Conservation (phyloP, 331 rosid species). For the Erythrophleum ivorense region DNA sequence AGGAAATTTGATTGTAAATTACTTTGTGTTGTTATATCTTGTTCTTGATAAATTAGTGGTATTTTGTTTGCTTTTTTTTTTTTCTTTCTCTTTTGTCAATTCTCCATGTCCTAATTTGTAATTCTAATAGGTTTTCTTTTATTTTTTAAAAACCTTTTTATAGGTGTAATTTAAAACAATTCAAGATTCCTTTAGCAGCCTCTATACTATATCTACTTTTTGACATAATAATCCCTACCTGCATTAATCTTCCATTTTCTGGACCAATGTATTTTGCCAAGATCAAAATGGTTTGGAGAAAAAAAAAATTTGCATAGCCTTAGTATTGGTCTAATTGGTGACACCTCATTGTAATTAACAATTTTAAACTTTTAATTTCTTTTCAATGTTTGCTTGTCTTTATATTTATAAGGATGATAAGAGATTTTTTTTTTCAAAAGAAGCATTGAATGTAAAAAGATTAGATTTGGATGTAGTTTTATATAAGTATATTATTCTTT, state of each 20-base stretch:
- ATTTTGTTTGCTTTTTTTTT: no score
- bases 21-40: not conserved
- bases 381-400: constrained; percentile 44
- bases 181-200: constrained; percentile 51
- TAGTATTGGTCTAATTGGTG: constrained; percentile 39
- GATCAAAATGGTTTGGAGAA: constrained; percentile 38
- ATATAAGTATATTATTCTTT: no score
- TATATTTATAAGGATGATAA: constrained; percentile 51
- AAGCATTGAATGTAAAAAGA: no score
- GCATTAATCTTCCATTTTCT: constrained; percentile 44
- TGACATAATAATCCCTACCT: constrained; percentile 41
- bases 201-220: constrained; percentile 46
- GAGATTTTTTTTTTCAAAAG: not conserved
- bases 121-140: not conserved
- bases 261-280: constrained; percentile 38
- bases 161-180: constrained; percentile 66
- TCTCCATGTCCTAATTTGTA: not conserved
- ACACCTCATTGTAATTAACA: constrained; percentile 47
- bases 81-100: constrained; percentile 2
- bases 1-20: constrained; percentile 47
- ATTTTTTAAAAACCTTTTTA: constrained; percentile 27
- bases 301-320: constrained; percentile 34
- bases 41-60: not conserved
- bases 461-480: no score
- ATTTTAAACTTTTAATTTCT: constrained; percentile 26